Evolutionary conservation across 1,139 yeast genomes (phyloP).

Genomic region (Suhomyces coccinellae): DNA sequence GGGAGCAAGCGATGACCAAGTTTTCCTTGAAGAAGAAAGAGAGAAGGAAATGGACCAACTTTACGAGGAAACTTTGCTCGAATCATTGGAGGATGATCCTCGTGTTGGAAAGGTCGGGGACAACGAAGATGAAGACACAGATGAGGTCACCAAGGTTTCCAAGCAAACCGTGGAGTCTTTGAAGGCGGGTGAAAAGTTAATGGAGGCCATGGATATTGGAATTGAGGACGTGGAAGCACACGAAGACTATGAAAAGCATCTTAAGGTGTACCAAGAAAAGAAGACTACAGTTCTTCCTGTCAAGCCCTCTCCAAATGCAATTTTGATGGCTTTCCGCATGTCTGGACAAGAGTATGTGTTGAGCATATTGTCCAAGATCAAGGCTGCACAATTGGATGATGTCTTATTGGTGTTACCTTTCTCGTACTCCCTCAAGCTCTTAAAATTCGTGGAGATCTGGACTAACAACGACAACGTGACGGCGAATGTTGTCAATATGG

Average conservation of each 20-base stretch:
- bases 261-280: conserved; percentile 37
- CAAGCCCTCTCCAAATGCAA: conserved; percentile 66
- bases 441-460: conserved; percentile 77
- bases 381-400: conserved; percentile 85
- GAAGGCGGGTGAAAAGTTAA: conserved; percentile 90
- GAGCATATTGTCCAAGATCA: conserved; percentile 66
- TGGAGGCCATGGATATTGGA: conserved; percentile 91
- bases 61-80: conserved; percentile 74
- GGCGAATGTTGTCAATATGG: conserved; percentile 49
- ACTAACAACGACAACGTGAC: conserved; percentile 50
- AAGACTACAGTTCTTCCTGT: conserved; percentile 48
- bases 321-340: conserved; percentile 68
- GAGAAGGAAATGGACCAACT: conserved; percentile 93
- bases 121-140: conserved; percentile 45
- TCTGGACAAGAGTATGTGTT: conserved; percentile 79
- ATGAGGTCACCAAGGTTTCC: conserved; percentile 64
- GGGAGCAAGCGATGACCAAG: conserved; percentile 91
- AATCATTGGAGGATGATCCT: conserved; percentile 66
- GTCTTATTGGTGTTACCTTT: conserved; percentile 89
- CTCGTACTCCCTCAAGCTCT: conserved; percentile 70
- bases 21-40: conserved; percentile 91
- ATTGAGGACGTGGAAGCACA: conserved; percentile 64
- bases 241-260: conserved; percentile 44
- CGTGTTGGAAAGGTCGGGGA: conserved; percentile 32
- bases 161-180: conserved; percentile 88